Evolutionary conservation across 2,329 filamentous ascomycete species (phyloP), one percentile per base, ranked within the genome.

Genomic region (Talaromyces islandicus): DNA sequence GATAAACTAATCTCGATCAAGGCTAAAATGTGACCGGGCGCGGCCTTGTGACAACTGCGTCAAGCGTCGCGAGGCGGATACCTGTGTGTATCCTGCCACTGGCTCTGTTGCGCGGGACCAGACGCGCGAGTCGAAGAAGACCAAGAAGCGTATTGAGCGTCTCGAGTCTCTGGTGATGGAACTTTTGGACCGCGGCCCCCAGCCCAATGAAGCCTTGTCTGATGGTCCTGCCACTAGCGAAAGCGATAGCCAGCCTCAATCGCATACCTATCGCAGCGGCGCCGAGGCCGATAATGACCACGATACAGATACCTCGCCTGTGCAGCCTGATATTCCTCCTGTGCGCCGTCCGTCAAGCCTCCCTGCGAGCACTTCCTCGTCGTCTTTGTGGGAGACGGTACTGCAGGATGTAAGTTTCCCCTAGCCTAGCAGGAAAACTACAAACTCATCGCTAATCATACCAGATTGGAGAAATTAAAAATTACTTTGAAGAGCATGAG

Each of bases 21-120:
- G 60, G 41, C 56, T 62, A 32, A 62, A 62, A 54, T 62, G 60
- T 50, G 60, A 62, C 19, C 35, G 60, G 27, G 60, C 56, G 11
- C 29, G 60, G 21, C 60, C 60, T 24, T 62, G 60, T 35, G 60
- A 62, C 53, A 62, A 62, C 53, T 62, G 60, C 48, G 35, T 62
- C 30, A 62, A 62, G 54, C 52, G 60, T 25, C 52, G 60, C 11
- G 60, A 62, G 57, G 56, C 43, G 53, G 60, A 59, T 30, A 59
- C 43, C 11, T 62, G 60, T 25, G 43, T 56, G 21, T 62, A 62
- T 54, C 60, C 60, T 48, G 43, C 48, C 25, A 61, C 29, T 61
- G 56, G 51, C 38, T 51, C 59, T 50, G 30, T 43, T 24, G 27
- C 46, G 19, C 60, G 54, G 43, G 60, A 62, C 35, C 60, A 62